Evolutionary conservation across 352 stramenopile species (phyloP), one percentile per base, ranked within the genome.

Genomic region (Phytophthora aleatoria): DNA sequence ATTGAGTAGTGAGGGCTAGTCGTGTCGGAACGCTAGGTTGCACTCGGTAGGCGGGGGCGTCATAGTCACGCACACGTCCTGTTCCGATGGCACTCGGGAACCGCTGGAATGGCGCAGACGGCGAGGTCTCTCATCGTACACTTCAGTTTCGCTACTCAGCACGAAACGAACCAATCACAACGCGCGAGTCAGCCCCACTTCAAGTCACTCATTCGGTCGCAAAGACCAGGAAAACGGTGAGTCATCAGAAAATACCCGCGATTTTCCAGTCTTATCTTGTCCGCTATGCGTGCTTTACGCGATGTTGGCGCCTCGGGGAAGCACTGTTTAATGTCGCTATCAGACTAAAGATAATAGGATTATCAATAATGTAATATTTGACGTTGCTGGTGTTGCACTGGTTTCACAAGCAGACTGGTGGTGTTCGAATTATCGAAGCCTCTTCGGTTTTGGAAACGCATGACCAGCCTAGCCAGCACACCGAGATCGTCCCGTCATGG

Each of bases 131-230:
- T 67, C 36, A 47, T 48, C 42, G 3, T 38, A 20, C 42, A 26
- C 38, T 61, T 47, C 44, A 56, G 24, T 39, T 42, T 49, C 12
- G 43, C 50, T 50, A 44, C 10, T 49, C 33, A 43, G 50, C 12
- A 28, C 36, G 1, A 4, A 48, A 42, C 16, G n/a, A 36, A 33
- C 54, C 54, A 61, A 61, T 61, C 54, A 48, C 9, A 35, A 33
- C 13, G 9, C 31, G 15, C 16, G 31, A 47, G 9, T 48, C 30
- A 59, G 9, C 31, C 0, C 31, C 9, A 13, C 41, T 66, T 66
- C 58, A 66, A 65, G 48, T 61, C 58, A 66, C 58, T 66, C 50
- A 66, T 66, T 50, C 58, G 57, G 58, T 61, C 41, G 41, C 49
- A 60, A 50, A 66, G 58, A 61, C 50, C 50, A n/a, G 33, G 26